phyloP scores from a whole-genome alignment of 345 rosid species.

The Syzygium jambos region DNA sequence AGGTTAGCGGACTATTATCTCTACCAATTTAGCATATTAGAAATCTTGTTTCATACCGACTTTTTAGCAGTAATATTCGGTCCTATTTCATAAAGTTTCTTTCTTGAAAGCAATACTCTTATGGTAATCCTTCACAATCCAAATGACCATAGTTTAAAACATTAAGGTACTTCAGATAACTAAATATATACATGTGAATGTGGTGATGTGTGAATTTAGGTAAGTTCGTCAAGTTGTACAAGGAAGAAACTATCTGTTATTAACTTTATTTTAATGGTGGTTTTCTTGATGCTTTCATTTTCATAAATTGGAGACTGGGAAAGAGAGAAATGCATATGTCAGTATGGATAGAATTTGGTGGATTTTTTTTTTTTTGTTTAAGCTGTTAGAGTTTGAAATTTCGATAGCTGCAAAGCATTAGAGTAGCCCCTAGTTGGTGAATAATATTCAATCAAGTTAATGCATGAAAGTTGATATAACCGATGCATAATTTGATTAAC shows the following conservation, averaged over 20 bases:
- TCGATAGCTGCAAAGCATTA: not conserved
- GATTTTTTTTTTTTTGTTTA: no score
- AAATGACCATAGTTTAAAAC: not conserved
- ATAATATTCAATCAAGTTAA: no score
- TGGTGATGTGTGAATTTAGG: not conserved
- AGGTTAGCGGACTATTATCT: slow-evolving; percentile 35
- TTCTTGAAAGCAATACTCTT: not conserved
- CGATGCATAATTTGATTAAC: not conserved
- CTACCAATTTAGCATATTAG: not conserved
- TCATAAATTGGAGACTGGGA: not conserved
- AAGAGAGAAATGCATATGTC: not conserved
- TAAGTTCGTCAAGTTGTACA: not conserved
- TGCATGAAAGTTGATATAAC: not conserved
- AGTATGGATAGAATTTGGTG: not conserved
- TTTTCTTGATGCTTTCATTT: not conserved
- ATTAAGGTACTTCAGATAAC: not conserved
- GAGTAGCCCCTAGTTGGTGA: not conserved
- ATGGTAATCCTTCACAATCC: not conserved
- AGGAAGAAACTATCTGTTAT: not conserved
- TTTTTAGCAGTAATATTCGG: not conserved
- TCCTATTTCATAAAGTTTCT: not conserved
- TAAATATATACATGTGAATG: not conserved
- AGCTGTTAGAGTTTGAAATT: not conserved
- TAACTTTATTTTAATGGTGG: not conserved
- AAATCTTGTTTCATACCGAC: not conserved